A percentile compares a stretch with the other conserved stretches of the same genome.
These are phyloP conservation scores for Macrophomina pseudophaseolina DNA, from an alignment of 2,329 filamentous ascomycete genomes.

Conservation along the genomic window DNA sequence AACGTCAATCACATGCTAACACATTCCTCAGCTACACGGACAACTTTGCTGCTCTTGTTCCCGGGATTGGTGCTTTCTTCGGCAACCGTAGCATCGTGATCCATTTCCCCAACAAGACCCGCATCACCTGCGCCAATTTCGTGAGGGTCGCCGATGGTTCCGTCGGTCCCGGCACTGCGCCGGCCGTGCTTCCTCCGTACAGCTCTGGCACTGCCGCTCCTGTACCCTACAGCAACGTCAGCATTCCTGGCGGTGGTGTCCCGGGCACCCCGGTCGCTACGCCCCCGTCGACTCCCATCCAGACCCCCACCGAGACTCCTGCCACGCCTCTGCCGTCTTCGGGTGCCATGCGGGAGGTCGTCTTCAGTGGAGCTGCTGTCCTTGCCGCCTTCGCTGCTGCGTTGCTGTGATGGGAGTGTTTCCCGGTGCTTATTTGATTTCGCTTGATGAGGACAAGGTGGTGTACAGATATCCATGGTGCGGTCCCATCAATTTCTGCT, in stretches of 20 bases:
- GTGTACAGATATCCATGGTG: slow-evolving; percentile 8
- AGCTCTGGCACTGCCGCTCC: not conserved
- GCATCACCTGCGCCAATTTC: slow-evolving; percentile 64
- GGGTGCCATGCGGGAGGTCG: not conserved
- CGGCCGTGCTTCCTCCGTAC: not conserved
- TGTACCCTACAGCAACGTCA: not conserved
- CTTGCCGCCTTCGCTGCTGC: not conserved
- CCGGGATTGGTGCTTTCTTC: slow-evolving; percentile 53
- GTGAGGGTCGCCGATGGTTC: slow-evolving; percentile 28
- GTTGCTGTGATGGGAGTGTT: not conserved
- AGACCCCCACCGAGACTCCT: not conserved
- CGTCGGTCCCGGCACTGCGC: not conserved
- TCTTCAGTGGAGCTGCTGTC: slow-evolving; percentile 5
- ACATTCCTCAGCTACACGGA: slow-evolving; percentile 51
- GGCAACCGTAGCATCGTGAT: slow-evolving; percentile 62
- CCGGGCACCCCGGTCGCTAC: not conserved
- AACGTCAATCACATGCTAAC: not conserved
- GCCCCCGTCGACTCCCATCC: not conserved
- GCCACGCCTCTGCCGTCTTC: slow-evolving; percentile 4
- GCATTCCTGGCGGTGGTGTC: not conserved
- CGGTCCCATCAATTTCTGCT: not conserved
- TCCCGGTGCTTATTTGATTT: not conserved
- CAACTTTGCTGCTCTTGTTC: slow-evolving; percentile 53
- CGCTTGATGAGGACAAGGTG: not conserved
- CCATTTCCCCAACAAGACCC: slow-evolving; percentile 58